These are phyloP conservation scores for Geopyxis carbonaria DNA, from an alignment of 495 filamentous ascomycete genomes.

Conservation along the genomic window DNA sequence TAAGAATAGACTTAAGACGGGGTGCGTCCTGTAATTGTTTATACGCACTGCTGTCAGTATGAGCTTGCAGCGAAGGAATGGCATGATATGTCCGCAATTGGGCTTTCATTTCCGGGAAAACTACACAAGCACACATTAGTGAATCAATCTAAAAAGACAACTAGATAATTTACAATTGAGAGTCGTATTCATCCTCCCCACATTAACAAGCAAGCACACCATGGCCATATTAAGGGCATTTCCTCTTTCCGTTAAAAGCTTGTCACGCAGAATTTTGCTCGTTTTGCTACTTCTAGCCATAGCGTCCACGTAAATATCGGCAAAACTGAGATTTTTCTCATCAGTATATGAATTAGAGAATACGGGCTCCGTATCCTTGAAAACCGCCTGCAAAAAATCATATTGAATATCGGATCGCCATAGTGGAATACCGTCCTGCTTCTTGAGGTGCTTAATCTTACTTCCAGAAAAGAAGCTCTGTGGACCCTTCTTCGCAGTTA, in stretches of 20 bases:
- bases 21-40: constrained; percentile 97
- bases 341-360: constrained; percentile 76
- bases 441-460: constrained; percentile 91
- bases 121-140: constrained; percentile 30
- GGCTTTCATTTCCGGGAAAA: constrained; percentile 98
- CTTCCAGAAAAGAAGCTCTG: constrained; percentile 7
- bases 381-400: constrained; percentile 80
- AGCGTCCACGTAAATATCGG: constrained; percentile 91
- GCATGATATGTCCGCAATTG: constrained; percentile 96
- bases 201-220: constrained; percentile 94
- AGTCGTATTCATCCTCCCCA: constrained; percentile 97
- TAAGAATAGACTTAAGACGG: constrained; percentile 87
- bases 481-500: constrained; percentile 4
- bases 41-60: constrained; percentile 87
- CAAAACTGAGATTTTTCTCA: constrained; percentile 54
- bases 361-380: constrained; percentile 65
- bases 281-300: constrained; percentile 99
- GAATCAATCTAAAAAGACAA: not conserved
- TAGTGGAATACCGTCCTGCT: constrained; percentile 87
- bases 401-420: constrained; percentile 98
- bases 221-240: constrained; percentile 96
- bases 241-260: constrained; percentile 78
- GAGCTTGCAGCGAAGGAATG: constrained; percentile 87
- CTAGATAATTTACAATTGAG: constrained; percentile 60
- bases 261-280: constrained; percentile 94